These are phyloP conservation scores for Trapa incisa DNA, from an alignment of 345 rosid species.

Conservation along the genomic window DNA sequence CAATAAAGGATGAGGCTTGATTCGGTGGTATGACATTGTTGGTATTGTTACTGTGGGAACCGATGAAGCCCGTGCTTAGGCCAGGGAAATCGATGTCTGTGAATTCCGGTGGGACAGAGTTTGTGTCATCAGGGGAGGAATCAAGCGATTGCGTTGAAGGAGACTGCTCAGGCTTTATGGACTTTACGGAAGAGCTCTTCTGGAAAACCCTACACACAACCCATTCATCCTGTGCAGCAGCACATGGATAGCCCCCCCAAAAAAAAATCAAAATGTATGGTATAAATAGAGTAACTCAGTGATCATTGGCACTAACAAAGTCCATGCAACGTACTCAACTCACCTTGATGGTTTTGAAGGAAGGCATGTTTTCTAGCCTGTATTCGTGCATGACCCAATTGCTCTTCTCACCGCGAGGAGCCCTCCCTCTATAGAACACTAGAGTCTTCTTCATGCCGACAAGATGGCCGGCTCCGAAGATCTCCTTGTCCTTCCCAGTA, in stretches of 20 bases:
- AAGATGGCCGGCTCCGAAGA: slow-evolving; percentile 41
- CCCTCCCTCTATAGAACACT: slow-evolving; percentile 88
- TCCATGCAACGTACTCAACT: no score
- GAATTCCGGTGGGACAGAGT: slow-evolving; percentile 48
- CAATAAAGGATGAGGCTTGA: background rate
- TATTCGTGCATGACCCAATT: slow-evolving; percentile 99
- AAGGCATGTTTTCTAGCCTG: slow-evolving; percentile 56
- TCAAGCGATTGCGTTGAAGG: slow-evolving; percentile 35
- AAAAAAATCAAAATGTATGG: no score
- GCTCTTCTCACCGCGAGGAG: slow-evolving; percentile 90
- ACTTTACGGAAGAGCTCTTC: slow-evolving; percentile 46
- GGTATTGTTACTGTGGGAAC: slow-evolving; percentile 4
- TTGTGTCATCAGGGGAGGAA: slow-evolving; percentile 51
- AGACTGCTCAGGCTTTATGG: slow-evolving; percentile 36
- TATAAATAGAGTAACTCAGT: no score
- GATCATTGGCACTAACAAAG: no score
- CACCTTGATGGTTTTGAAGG: slow-evolving; percentile 46
- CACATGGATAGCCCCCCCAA: no score
- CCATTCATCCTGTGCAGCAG: slow-evolving; percentile 63
- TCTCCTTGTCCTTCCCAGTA: slow-evolving; percentile 83
- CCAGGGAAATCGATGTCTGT: slow-evolving; percentile 64
- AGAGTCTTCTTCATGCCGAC: slow-evolving; percentile 98
- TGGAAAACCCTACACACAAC: slow-evolving; percentile 77
- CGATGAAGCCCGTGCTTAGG: slow-evolving; percentile 10
- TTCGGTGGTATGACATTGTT: slow-evolving; percentile 6